These are phyloP conservation scores for Pseudoneurospora amorphoporcata DNA, from an alignment of 495 filamentous ascomycete species.

Conservation along the genomic window DNA sequence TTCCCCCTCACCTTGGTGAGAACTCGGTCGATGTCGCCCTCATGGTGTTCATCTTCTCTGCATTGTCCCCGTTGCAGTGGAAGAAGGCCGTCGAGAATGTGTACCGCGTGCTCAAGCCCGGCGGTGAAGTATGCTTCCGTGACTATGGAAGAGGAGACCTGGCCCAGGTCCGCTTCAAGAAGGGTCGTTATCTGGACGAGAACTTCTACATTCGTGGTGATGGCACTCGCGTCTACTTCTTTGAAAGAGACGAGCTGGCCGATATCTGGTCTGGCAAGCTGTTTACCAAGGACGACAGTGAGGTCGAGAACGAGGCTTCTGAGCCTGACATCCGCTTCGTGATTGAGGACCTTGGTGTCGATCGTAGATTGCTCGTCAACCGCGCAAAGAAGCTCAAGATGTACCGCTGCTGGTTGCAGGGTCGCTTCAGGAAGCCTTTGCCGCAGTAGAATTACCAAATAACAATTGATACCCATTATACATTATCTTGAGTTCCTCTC, in stretches of 20 bases:
- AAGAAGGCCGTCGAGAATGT: constrained; percentile 70
- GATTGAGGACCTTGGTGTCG: constrained; percentile 65
- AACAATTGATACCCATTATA: constrained; percentile 4
- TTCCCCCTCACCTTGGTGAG: constrained; percentile 67
- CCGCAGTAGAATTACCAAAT: constrained; percentile 30
- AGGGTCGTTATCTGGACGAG: constrained; percentile 81
- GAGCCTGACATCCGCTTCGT: constrained; percentile 44
- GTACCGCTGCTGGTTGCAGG: constrained; percentile 98
- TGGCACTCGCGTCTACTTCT: constrained; percentile 95
- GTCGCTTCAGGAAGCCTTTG: constrained; percentile 53
- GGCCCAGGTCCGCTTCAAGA: constrained; percentile 93
- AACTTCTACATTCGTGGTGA: constrained; percentile 96
- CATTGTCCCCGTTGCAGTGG: constrained; percentile 80
- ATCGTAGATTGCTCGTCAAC: constrained; percentile 85
- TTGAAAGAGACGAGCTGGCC: constrained; percentile 72
- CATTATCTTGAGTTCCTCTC: neutral
- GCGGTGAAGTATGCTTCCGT: constrained; percentile 81
- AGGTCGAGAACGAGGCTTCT: constrained; percentile 5
- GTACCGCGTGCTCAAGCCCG: constrained; percentile 69
- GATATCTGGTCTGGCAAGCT: constrained; percentile 58
- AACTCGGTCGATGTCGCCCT: constrained; percentile 79
- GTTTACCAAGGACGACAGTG: constrained; percentile 9
- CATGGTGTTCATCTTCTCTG: constrained; percentile 95
- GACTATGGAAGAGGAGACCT: constrained; percentile 94
- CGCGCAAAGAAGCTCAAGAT: constrained; percentile 85